A percentile compares a stretch with the other conserved stretches of the same genome.
phyloP scores from a whole-genome alignment of 73 alveolate genomes.

The Paramecium pentaurelia region DNA sequence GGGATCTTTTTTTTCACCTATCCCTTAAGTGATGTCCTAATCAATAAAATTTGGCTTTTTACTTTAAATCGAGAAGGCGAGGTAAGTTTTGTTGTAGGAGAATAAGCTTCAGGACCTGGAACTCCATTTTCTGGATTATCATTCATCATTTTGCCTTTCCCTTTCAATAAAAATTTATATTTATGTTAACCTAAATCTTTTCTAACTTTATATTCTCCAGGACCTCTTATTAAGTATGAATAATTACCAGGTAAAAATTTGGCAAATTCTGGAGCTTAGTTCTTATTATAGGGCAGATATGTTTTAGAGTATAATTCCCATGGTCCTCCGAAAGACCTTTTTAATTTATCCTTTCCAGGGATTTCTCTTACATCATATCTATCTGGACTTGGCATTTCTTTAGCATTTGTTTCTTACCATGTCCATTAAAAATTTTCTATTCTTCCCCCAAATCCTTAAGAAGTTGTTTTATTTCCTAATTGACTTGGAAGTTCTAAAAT shows the following conservation, averaged over 20 bases:
- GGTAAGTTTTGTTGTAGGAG: not conserved
- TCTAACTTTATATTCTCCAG: conserved; percentile 47
- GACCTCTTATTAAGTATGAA: not conserved
- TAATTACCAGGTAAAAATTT: conserved; percentile 19
- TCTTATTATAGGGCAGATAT: conserved; percentile 8
- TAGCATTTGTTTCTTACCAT: conserved; percentile 10
- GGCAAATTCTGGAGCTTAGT: not conserved
- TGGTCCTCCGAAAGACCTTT: conserved; percentile 2
- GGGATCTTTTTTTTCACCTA: conserved; percentile 44
- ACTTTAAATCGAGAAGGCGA: conserved; percentile 26
- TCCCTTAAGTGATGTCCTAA: conserved; percentile 19
- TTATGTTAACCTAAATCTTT: conserved; percentile 24
- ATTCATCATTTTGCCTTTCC: conserved; percentile 33
- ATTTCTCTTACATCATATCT: conserved; percentile 13
- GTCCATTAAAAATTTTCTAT: not conserved
- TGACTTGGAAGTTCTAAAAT: not conserved
- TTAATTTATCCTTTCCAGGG: conserved; percentile 31
- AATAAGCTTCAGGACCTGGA: conserved; percentile 46
- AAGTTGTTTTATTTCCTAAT: not conserved
- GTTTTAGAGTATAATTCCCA: conserved; percentile 9
- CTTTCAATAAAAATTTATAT: conserved; percentile 18
- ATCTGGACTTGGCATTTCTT: conserved; percentile 47
- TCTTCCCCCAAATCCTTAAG: conserved; percentile 31
- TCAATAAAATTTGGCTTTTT: not conserved
- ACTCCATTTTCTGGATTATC: conserved; percentile 38